phyloP scores from a whole-genome alignment of 352 stramenopile species.

The Globisporangium spiculum region DNA sequence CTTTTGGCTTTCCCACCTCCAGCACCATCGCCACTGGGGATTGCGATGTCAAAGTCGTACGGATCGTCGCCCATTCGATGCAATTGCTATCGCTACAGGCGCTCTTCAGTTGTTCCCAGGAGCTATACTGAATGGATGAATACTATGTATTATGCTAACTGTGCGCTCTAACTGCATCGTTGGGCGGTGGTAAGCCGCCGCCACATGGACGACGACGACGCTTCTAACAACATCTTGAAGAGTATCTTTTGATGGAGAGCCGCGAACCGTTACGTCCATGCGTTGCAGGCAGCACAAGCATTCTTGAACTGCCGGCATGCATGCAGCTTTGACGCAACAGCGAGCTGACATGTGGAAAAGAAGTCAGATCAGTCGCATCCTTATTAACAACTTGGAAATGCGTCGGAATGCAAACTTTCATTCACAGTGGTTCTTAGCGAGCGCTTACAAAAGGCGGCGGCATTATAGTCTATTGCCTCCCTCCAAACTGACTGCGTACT shows the following conservation, averaged over 20 bases:
- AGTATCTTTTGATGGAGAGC: neutral
- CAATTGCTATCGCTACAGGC: neutral
- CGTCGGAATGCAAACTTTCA: neutral
- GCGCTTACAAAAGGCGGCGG: slow-evolving; percentile 3
- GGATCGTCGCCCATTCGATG: slow-evolving; percentile 21
- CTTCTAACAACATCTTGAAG: neutral
- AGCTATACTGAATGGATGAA: neutral
- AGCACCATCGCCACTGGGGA: neutral
- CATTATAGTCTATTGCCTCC: slow-evolving; percentile 12
- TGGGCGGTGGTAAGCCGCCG: neutral
- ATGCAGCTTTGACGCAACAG: neutral
- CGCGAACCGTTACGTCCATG: neutral
- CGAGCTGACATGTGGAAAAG: neutral
- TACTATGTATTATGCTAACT: neutral
- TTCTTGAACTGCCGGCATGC: neutral
- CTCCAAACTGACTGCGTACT: neutral
- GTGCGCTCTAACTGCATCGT: neutral
- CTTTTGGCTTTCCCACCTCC: neutral
- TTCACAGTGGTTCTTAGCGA: slow-evolving; percentile 4
- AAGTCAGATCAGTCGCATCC: neutral
- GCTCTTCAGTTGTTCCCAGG: too few relatives aligned
- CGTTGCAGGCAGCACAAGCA: too few relatives aligned
- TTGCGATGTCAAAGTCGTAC: slow-evolving; percentile 34
- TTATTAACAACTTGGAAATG: neutral
- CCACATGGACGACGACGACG: neutral